These are phyloP conservation scores for Clitopilus hobsonii DNA, from an alignment of 768 basidiomycete species.

Conservation along the genomic window DNA sequence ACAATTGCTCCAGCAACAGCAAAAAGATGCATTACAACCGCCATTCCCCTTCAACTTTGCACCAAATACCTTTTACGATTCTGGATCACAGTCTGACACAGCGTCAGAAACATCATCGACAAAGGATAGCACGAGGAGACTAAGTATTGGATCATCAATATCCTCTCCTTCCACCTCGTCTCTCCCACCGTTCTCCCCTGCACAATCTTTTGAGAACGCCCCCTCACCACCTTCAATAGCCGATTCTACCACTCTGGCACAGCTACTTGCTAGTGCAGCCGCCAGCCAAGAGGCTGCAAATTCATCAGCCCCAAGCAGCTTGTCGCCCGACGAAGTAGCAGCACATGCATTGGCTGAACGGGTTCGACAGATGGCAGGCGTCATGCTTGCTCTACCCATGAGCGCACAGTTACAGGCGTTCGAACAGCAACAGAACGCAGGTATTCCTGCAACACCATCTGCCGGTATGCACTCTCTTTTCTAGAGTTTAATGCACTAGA, in stretches of 20 bases:
- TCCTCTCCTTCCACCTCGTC: constrained; percentile 54
- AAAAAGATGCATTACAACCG: constrained; percentile 17
- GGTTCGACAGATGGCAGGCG: constrained; percentile 51
- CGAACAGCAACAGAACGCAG: constrained; percentile 8
- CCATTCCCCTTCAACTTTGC: constrained; percentile 42
- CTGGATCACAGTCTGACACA: constrained; percentile 22
- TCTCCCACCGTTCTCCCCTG: constrained; percentile 44
- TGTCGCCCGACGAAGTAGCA: constrained; percentile 23
- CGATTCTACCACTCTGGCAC: constrained; percentile 14
- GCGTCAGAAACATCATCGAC: constrained; percentile 18
- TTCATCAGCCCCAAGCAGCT: constrained; percentile 8
- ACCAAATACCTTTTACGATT: constrained; percentile 1
- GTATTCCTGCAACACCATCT: constrained; percentile 15
- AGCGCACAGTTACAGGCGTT: constrained; percentile 27
- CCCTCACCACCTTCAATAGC: constrained; percentile 20
- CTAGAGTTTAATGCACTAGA: constrained; percentile 3
- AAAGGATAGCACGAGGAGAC: constrained; percentile 28
- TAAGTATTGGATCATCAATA: constrained; percentile 47
- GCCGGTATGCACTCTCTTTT: neutral
- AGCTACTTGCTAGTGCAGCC: constrained; percentile 13
- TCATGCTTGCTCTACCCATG: constrained; percentile 48
- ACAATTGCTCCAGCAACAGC: constrained; percentile 11
- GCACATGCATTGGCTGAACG: constrained; percentile 39
- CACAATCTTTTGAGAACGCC: constrained; percentile 14
- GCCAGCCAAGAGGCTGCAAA: constrained; percentile 11